phyloP scores from a whole-genome alignment of 2,329 filamentous ascomycete genomes.

The Colletotrichum horii region DNA sequence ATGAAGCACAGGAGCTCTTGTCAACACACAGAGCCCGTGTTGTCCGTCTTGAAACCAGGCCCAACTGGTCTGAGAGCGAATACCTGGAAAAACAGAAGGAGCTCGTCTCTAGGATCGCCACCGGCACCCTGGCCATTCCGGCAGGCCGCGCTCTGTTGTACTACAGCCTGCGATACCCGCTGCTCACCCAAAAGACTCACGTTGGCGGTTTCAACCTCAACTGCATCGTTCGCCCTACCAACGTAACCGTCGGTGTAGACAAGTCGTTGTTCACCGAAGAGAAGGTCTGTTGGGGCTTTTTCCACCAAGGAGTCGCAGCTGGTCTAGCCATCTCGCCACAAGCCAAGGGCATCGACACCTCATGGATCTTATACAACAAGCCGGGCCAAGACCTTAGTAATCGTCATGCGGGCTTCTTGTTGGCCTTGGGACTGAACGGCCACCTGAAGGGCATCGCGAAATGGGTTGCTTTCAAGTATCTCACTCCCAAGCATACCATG shows the following conservation, averaged over 20 bases:
- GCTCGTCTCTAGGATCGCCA: conserved; percentile 83
- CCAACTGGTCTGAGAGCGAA: conserved; percentile 83
- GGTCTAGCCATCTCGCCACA: conserved; percentile 89
- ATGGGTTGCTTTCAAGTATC: conserved; percentile 98
- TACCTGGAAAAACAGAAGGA: conserved; percentile 93
- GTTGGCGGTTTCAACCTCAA: conserved; percentile 91
- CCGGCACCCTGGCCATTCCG: conserved; percentile 87
- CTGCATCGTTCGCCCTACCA: conserved; percentile 89
- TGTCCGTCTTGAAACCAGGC: conserved; percentile 76
- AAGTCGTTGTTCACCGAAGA: conserved; percentile 89
- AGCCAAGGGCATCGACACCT: conserved; percentile 94
- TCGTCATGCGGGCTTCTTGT: conserved; percentile 91
- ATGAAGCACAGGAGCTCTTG: conserved; percentile 84
- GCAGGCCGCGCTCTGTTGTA: conserved; percentile 86
- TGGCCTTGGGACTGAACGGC: conserved; percentile 90
- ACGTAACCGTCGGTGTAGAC: conserved; percentile 92
- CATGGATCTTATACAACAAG: conserved; percentile 99
- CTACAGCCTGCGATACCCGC: conserved; percentile 84
- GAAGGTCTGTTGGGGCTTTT: conserved; percentile 98
- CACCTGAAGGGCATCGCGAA: conserved; percentile 94
- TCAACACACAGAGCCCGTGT: conserved; percentile 82
- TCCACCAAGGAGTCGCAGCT: conserved; percentile 94
- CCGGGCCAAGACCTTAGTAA: conserved; percentile 86
- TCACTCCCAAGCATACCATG: conserved; percentile 99
- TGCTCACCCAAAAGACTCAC: conserved; percentile 90